phyloP scores from a whole-genome alignment of 768 basidiomycete species.

The Fibroporia radiculosa region DNA sequence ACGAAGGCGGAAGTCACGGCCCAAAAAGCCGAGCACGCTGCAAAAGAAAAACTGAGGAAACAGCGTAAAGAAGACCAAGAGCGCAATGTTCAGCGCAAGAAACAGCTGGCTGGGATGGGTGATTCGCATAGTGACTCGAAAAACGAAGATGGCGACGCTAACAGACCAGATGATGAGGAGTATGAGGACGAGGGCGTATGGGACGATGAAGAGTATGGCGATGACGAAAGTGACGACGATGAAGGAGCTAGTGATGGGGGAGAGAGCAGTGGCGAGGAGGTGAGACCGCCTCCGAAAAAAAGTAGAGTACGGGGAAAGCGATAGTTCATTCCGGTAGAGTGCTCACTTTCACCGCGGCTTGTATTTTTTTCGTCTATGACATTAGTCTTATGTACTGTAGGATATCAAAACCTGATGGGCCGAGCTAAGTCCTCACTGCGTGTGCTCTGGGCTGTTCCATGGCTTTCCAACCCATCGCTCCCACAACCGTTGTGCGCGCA shows the following conservation, averaged over 20 bases:
- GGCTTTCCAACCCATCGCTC: conserved; percentile 23
- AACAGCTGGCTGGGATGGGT: conserved; percentile 31
- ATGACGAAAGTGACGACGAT: conserved; percentile 36
- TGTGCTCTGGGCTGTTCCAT: conserved; percentile 7
- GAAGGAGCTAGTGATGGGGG: conserved; percentile 36
- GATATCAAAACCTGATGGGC: conserved; percentile 2
- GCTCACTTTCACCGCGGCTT: not conserved
- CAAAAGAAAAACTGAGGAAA: conserved; percentile 67
- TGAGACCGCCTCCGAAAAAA: conserved; percentile 46
- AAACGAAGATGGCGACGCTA: conserved; percentile 31
- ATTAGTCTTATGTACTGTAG: conserved; percentile 1
- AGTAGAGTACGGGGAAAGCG: conserved; percentile 41
- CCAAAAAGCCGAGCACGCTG: conserved; percentile 68
- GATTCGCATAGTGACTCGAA: conserved; percentile 33
- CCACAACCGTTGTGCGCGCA: conserved; percentile 63
- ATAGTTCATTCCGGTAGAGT: conserved; percentile 15
- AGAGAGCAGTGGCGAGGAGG: conserved; percentile 39
- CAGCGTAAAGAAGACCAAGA: conserved; percentile 86
- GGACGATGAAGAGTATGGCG: conserved; percentile 62
- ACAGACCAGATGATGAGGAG: conserved; percentile 43
- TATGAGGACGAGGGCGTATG: conserved; percentile 29
- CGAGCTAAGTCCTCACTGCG: too few species aligned
- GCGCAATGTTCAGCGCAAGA: conserved; percentile 82
- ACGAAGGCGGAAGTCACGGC: conserved; percentile 64
- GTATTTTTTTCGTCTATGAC: too few species aligned